Percentiles rank a stretch among this genome's conserved stretches.
phyloP scores from a whole-genome alignment of 164 flowering plant species.

The Aristolochia californica region DNA sequence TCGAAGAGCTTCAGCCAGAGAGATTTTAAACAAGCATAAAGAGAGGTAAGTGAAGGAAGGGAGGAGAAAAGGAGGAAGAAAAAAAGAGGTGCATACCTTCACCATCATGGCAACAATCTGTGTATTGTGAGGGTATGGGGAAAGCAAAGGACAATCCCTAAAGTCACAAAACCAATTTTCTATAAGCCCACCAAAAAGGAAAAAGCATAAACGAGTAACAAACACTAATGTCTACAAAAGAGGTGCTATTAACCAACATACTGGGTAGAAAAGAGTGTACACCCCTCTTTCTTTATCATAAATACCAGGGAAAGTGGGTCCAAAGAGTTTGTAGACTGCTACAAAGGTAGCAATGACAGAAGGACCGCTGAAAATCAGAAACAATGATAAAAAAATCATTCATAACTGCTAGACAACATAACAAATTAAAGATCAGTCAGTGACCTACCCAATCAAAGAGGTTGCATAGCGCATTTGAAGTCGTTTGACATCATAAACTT shows the following conservation, averaged over 20 bases:
- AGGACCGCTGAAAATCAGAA: slow-evolving; percentile 56
- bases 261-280: slow-evolving; percentile 84
- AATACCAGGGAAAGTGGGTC: slow-evolving; percentile 93
- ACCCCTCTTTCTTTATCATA: slow-evolving; percentile 90
- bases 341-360: slow-evolving; percentile 90
- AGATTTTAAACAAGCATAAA: background rate
- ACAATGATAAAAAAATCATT: background rate
- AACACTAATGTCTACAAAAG: background rate
- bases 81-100: slow-evolving; percentile 41
- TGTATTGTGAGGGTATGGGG: slow-evolving; percentile 83
- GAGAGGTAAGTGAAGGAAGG: too few relatives aligned
- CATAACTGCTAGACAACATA: background rate
- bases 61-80: too few relatives aligned
- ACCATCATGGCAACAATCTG: slow-evolving; percentile 71
- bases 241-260: slow-evolving; percentile 18
- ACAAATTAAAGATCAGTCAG: slow-evolving; percentile 2
- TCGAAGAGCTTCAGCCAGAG: too few relatives aligned
- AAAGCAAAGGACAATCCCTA: slow-evolving; percentile 95
- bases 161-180: background rate
- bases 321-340: slow-evolving; percentile 90
- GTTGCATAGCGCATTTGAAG: slow-evolving; percentile 95
- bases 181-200: background rate
- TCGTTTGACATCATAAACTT: slow-evolving; percentile 84
- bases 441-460: slow-evolving; percentile 77
- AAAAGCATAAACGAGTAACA: background rate